These are phyloP conservation scores for Hippophae rhamnoides DNA, from an alignment of 306 rosid genomes.

Conservation along the genomic window DNA sequence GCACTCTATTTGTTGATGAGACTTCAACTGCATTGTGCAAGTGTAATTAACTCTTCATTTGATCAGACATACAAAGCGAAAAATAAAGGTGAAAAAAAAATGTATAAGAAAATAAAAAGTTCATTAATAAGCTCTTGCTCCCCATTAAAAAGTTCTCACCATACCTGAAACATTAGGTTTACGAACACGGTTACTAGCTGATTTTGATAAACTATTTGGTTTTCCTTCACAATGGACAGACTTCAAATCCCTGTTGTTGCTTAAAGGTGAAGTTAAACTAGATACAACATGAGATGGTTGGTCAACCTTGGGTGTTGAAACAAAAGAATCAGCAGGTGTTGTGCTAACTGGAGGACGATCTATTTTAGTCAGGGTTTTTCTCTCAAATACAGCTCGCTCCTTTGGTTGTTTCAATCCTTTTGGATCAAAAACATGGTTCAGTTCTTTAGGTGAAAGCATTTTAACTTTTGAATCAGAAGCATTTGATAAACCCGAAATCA, in stretches of 20 bases:
- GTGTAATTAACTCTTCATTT: neutral
- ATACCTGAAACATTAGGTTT: conserved; percentile 45
- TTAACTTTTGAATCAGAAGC: conserved; percentile 61
- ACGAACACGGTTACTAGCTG: conserved; percentile 35
- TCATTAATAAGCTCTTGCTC: neutral
- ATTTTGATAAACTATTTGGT: conserved; percentile 32
- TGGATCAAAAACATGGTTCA: conserved; percentile 37
- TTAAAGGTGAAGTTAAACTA: conserved; percentile 33
- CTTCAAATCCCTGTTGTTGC: conserved; percentile 43
- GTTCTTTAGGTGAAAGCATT: conserved; percentile 38
- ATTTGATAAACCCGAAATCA: conserved; percentile 37
- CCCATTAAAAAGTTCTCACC: conserved; percentile 10
- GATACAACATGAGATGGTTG: conserved; percentile 45
- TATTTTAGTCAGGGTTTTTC: conserved; percentile 43
- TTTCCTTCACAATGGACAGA: conserved; percentile 49
- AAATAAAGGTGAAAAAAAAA: conserved; percentile 9
- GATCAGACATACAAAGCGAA: neutral
- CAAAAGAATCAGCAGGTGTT: conserved; percentile 35
- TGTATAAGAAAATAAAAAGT: neutral
- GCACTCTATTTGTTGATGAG: conserved; percentile 22
- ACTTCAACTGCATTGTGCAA: conserved; percentile 27
- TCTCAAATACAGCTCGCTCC: conserved; percentile 52
- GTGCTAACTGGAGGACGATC: conserved; percentile 46
- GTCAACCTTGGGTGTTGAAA: conserved; percentile 48
- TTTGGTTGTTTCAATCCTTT: conserved; percentile 54